Evolutionary conservation across 345 rosid genomes (phyloP), one percentile per base, ranked within the genome.

Genomic region (Raphanus raphanistrum): DNA sequence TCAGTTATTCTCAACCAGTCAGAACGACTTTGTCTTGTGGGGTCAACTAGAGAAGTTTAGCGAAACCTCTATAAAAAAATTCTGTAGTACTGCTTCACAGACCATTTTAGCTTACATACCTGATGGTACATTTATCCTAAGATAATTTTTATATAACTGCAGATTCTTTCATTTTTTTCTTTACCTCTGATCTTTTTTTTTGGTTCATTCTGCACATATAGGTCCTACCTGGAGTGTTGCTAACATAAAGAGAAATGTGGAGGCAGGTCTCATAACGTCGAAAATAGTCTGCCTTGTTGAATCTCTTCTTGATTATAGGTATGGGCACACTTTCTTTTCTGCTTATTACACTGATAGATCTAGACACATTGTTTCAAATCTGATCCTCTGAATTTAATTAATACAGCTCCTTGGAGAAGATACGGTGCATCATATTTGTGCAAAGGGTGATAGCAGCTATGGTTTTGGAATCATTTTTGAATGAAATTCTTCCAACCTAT

Each of bases 381-480:
- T 33, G 48, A 15, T 50, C 26, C 11, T n/a, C 17, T 66, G 28
- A 7, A 59, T 79, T 12, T 73, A n/a, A 54, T 52, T 41, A 60
- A 63, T 21, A 9, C 89, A 95, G 98, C 76, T 75, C 52, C 52
- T 63, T 87, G 70, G 68, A 84, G 78, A 88, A 90, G 33, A 88
- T 92, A 15, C 84, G 97, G 80, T 95, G 98, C 71, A 87, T 92
- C 75, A 48, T 95, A 63, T 95, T 95, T 77, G 96, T 90, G 70
- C 85, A 91, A 76, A 88, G 98, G 86, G 86, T 95, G 61, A 84
- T 95, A 35, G 73, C 93, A 32, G 89, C 96, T 3, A 66, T 84
- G 57, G 94, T 88, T 63, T 70, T 95, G 76, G 83, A 86, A 55
- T 79, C 87, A 41, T 78, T 91, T 15, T 78, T 92, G 55, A 81